Evolutionary conservation across 805 yeast species (phyloP).

Genomic region (Tetrapisispora taiwanensis): DNA sequence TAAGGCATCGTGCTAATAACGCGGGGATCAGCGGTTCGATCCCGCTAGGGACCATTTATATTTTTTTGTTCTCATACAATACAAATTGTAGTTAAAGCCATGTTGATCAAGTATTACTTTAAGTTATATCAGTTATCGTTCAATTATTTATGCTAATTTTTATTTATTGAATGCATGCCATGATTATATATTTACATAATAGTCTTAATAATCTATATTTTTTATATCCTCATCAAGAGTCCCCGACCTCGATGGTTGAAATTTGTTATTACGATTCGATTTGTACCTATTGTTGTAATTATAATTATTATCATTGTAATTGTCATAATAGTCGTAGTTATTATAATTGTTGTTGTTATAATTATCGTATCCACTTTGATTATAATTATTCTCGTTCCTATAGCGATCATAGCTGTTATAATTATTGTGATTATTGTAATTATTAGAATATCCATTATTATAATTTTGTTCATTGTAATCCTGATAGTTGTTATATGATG

Average conservation of each 20-base stretch:
- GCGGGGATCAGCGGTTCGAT: constrained; percentile 27
- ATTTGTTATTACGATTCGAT: constrained; percentile 11
- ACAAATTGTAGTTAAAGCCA: neutral
- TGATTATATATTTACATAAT: neutral
- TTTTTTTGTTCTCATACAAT: neutral
- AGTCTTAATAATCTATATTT: constrained; percentile 1
- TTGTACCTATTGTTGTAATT: constrained; percentile 1
- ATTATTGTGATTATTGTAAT: neutral
- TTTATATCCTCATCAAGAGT: constrained; percentile 4
- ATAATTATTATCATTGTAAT: neutral
- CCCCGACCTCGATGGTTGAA: constrained; percentile 13
- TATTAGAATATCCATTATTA: neutral
- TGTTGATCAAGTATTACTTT: too few species aligned
- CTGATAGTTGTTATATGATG: neutral
- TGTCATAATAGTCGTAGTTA: neutral
- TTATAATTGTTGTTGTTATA: neutral
- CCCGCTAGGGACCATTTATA: constrained; percentile 24
- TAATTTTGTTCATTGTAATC: neutral
- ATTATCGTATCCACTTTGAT: neutral
- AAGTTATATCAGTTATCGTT: too few species aligned
- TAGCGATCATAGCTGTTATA: neutral
- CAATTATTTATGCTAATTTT: neutral
- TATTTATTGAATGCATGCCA: neutral
- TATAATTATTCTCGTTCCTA: neutral
- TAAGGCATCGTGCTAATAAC: constrained; percentile 27